Evolutionary conservation across 139 green algal genomes (phyloP), one percentile per base, ranked within the genome.

Genomic region (Chlorokybus atmophyticus): DNA sequence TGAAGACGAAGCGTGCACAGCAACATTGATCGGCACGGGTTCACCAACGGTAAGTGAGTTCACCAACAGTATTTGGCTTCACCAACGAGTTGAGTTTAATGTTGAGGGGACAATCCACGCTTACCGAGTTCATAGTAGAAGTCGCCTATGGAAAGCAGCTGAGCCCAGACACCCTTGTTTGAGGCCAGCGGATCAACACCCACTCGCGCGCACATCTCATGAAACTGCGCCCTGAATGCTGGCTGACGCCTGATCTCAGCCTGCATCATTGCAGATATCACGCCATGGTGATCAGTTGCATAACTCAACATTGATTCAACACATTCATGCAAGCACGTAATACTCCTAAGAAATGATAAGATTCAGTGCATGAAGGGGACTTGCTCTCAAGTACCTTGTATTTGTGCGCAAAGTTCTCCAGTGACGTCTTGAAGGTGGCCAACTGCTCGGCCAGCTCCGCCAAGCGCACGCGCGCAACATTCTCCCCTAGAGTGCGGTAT

Each of bases 121-220:
- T 54, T 19, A 68, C 60, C 63, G 4, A 97, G 79, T 74, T 94
- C 85, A 42, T 93, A 95, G 62, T 95, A 97, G 55, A 93, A 97
- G 70, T 95, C 87, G 23, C 87, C 85, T 28, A 95, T 76, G 19
- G 83, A 84, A 51, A 96, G 72, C 38, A 86, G 54, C 58, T 88
- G 68, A 17, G 78, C 80, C 87, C 87, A 96, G 59, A 87, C 75
- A 52, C 86, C 83, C 78, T 94, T 94, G 68, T 94, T 94, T 6
- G 83, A 94, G 2, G 83, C 82, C 14, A 98, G 75, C 1, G 90
- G 90, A 70, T 98, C 90, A 25, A 98, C 90, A 1, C 90, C 90
- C 29, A 90, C 77, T 42, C 85, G 84, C 3, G 83, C 84, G 64
- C 90, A 96, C 90, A 96, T 96, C n/a, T 59, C 55, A 61, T 96